Percentiles rank a stretch among this genome's conserved stretches.
Evolutionary conservation across 495 filamentous ascomycete genomes (phyloP).

Genomic region (Neurospora sp.): DNA sequence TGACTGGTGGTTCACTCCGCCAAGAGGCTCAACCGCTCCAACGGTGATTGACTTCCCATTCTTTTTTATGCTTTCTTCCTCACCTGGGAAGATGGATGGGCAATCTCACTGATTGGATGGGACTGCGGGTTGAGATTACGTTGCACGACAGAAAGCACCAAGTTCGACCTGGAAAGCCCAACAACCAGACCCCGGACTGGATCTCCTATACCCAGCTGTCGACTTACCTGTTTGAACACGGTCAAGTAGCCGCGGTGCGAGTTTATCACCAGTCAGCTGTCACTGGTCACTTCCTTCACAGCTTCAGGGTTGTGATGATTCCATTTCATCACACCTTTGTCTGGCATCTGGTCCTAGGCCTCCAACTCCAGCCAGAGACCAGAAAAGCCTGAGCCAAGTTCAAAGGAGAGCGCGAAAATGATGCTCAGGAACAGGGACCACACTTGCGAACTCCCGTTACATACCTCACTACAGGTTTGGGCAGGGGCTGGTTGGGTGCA

Average conservation of each 20-base stretch:
- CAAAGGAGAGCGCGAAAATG: too few species aligned
- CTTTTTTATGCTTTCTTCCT: neutral
- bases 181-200: neutral
- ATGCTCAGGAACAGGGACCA: too few species aligned
- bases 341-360: too few species aligned
- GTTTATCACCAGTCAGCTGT: neutral
- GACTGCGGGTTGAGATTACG: neutral
- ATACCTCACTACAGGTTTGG: too few species aligned
- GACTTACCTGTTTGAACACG: rapidly evolving
- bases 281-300: too few species aligned
- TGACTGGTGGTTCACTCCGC: neutral
- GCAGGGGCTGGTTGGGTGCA: too few species aligned
- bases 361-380: too few species aligned
- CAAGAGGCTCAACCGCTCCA: neutral
- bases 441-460: too few species aligned
- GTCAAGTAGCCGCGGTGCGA: neutral
- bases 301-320: neutral
- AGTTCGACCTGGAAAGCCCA: neutral
- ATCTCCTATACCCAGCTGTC: neutral
- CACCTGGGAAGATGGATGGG: neutral
- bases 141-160: neutral
- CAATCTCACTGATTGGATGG: neutral
- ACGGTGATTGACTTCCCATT: neutral
- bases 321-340: neutral
- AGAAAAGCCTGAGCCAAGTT: too few species aligned